phyloP scores from a whole-genome alignment of 495 filamentous ascomycete genomes.

The Penicillium paradoxum region DNA sequence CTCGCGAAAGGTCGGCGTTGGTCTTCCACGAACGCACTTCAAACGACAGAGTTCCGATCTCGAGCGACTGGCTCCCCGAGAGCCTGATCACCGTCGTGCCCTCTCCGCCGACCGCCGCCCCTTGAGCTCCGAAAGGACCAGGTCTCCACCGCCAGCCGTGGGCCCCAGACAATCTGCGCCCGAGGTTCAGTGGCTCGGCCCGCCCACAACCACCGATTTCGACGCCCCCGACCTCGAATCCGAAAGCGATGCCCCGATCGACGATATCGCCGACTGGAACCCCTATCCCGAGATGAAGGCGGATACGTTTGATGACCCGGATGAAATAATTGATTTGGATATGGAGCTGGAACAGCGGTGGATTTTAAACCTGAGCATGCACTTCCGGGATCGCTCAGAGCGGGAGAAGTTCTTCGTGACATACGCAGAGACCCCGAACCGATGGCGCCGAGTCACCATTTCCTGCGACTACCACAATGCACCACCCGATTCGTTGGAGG shows the following conservation, averaged over 20 bases:
- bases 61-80: constrained; percentile 61
- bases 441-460: constrained; percentile 85
- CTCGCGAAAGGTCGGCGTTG: constrained; percentile 71
- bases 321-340: constrained; percentile 50
- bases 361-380: constrained; percentile 98
- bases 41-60: constrained; percentile 78
- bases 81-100: constrained; percentile 65
- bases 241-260: constrained; percentile 18
- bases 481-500: constrained; percentile 75
- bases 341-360: constrained; percentile 83
- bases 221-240: constrained; percentile 19
- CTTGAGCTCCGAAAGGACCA: constrained; percentile 43
- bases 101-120: constrained; percentile 65
- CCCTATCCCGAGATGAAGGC: constrained; percentile 21
- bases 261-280: constrained; percentile 25
- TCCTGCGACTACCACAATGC: constrained; percentile 90
- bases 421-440: constrained; percentile 71
- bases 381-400: constrained; percentile 90
- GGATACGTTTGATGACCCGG: not conserved
- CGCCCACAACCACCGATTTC: constrained; percentile 31
- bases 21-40: constrained; percentile 72
- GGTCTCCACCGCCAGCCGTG: constrained; percentile 39
- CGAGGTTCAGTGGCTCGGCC: constrained; percentile 44
- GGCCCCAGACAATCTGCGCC: constrained; percentile 44
- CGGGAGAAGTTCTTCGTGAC: constrained; percentile 99